These are phyloP conservation scores for Phalaenopsis hybrid DNA, from an alignment of 116 monocot species.

Conservation along the genomic window DNA sequence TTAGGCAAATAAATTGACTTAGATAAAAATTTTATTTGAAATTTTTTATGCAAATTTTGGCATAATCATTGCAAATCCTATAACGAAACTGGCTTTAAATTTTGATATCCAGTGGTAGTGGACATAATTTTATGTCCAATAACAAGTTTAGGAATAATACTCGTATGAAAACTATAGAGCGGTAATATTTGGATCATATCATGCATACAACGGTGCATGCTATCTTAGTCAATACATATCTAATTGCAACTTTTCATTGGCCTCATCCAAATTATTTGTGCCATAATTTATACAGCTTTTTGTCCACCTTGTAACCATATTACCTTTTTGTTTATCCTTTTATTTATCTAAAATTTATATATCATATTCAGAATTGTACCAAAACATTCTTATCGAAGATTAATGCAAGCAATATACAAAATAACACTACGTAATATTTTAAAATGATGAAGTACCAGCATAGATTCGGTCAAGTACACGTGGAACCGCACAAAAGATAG, in stretches of 20 bases:
- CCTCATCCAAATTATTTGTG: neutral
- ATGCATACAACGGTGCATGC: neutral
- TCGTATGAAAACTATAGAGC: neutral
- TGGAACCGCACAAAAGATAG: conserved; percentile 92
- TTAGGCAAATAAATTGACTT: no score
- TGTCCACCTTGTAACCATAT: neutral
- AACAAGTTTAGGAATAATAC: no score
- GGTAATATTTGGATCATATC: neutral
- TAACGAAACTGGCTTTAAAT: no score
- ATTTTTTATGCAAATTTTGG: no score
- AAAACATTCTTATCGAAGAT: neutral
- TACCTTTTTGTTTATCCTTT: neutral
- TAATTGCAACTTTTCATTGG: neutral
- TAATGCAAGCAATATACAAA: neutral
- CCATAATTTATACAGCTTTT: neutral
- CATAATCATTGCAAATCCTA: no score
- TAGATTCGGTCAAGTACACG: conserved; percentile 86
- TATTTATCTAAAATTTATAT: neutral
- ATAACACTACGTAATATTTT: neutral
- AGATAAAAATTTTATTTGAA: no score
- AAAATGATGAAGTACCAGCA: conserved; percentile 38
- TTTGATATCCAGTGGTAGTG: no score
- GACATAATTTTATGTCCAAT: no score
- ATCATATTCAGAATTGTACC: neutral
- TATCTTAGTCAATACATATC: neutral